A percentile compares a stretch with the other conserved stretches of the same genome.
Conservation (phyloP, 768 basidiomycete genomes). For the Mrakia frigida region DNA sequence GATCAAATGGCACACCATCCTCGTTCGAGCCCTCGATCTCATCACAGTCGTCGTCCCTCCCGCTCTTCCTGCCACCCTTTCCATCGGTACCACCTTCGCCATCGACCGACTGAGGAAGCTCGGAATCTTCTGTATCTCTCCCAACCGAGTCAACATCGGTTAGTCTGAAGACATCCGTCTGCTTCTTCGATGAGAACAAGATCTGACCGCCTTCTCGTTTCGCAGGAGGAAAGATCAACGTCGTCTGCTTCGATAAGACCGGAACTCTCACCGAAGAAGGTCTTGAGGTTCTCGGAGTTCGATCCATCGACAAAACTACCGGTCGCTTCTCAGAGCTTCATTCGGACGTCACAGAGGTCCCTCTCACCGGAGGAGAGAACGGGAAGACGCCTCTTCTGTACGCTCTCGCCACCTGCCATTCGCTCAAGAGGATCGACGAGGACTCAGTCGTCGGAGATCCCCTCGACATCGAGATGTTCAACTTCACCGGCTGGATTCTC, state of each 20-base stretch:
- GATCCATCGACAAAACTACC: slow-evolving; percentile 66
- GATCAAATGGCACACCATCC: slow-evolving; percentile 84
- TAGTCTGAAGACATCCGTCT: not conserved
- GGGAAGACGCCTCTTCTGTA: slow-evolving; percentile 79
- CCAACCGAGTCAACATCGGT: slow-evolving; percentile 87
- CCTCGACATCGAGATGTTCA: slow-evolving; percentile 92
- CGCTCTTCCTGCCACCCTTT: slow-evolving; percentile 91
- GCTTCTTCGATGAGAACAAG: not conserved
- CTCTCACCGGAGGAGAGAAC: slow-evolving; percentile 53
- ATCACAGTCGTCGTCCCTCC: slow-evolving; percentile 98
- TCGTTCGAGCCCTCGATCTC: slow-evolving; percentile 85
- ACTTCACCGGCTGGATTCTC: slow-evolving; percentile 90
- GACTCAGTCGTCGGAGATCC: slow-evolving; percentile 84
- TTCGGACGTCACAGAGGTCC: slow-evolving; percentile 78
- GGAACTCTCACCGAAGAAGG: slow-evolving; percentile 98
- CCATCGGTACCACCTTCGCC: slow-evolving; percentile 95
- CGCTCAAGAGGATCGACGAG: slow-evolving; percentile 80
- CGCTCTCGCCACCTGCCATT: slow-evolving; percentile 93
- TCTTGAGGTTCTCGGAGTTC: slow-evolving; percentile 89
- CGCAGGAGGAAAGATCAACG: slow-evolving; percentile 73
- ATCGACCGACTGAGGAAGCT: slow-evolving; percentile 76
- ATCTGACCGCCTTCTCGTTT: not conserved
- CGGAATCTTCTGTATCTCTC: slow-evolving; percentile 94
- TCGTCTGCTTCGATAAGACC: slow-evolving; percentile 98
- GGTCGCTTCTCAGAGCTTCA: slow-evolving; percentile 85